Conservation (phyloP, 495 filamentous ascomycete genomes). For the Echria macrotheca region DNA sequence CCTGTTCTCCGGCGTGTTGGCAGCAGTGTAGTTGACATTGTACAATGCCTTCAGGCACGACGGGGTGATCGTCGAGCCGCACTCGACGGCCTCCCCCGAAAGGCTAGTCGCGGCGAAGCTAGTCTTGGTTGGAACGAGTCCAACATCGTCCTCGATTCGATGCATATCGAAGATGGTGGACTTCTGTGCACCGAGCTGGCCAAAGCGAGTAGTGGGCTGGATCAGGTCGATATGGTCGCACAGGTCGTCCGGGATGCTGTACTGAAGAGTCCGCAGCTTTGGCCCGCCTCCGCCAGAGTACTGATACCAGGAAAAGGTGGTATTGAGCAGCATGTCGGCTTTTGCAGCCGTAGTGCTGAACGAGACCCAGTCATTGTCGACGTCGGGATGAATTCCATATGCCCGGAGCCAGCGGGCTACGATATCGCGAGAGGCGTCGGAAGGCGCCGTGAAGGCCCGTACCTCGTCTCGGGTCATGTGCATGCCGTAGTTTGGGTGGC, state of each 20-base stretch:
- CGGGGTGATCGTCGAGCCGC: constrained; percentile 49
- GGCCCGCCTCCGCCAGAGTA: constrained; percentile 33
- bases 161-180: constrained; percentile 27
- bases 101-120: constrained; percentile 5
- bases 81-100: constrained; percentile 31
- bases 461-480: constrained; percentile 49
- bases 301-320: constrained; percentile 38
- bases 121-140: constrained; percentile 1
- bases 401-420: constrained; percentile 46
- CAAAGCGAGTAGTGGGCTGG: constrained; percentile 65
- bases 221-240: constrained; percentile 57
- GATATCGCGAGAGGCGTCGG: constrained; percentile 34
- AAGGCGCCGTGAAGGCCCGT: constrained; percentile 47
- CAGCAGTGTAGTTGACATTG: constrained; percentile 38
- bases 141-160: constrained; percentile 8
- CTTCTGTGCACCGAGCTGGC: constrained; percentile 23
- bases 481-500: constrained; percentile 49
- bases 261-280: constrained; percentile 52
- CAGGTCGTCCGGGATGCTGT: constrained; percentile 58
- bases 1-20: constrained; percentile 15
- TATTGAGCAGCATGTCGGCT: constrained; percentile 44
- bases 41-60: constrained; percentile 57
- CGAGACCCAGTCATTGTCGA: constrained; percentile 42
- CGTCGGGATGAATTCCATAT: constrained; percentile 43
- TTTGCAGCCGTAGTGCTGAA: constrained; percentile 44